Conservation (phyloP, 805 yeast species). For the Candida qinlingensis region DNA sequence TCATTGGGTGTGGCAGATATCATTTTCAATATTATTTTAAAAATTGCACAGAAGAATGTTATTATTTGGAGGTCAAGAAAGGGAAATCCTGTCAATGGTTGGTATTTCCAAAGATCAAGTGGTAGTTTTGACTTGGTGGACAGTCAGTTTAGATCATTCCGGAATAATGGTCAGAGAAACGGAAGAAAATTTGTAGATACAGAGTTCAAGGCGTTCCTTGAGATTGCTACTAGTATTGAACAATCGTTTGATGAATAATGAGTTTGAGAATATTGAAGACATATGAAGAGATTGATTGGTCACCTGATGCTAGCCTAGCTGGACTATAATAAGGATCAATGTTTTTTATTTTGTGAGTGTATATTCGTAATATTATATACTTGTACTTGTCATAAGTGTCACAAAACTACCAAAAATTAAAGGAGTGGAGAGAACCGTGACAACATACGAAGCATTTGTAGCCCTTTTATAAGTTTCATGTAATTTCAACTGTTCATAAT, state of each 20-base stretch:
- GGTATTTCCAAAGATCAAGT: slow-evolving; percentile 91
- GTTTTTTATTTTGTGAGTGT: no score
- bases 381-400: no score
- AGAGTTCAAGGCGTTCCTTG: slow-evolving; percentile 42
- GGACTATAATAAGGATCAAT: no score
- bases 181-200: slow-evolving; percentile 18
- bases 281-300: no score
- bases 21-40: slow-evolving; percentile 73
- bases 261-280: background rate
- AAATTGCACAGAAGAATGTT: slow-evolving; percentile 59
- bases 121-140: slow-evolving; percentile 53
- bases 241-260: slow-evolving; percentile 40
- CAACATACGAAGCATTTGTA: no score
- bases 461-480: no score
- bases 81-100: slow-evolving; percentile 87
- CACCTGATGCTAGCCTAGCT: no score
- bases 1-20: slow-evolving; percentile 92
- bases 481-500: no score
- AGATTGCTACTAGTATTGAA: slow-evolving; percentile 49
- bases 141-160: slow-evolving; percentile 37
- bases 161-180: slow-evolving; percentile 30
- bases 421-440: no score
- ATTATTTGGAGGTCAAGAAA: slow-evolving; percentile 82
- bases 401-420: no score
- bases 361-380: no score